Evolutionary conservation across 2,329 filamentous ascomycete species (phyloP).

Genomic region (Epicoccum nigrum): DNA sequence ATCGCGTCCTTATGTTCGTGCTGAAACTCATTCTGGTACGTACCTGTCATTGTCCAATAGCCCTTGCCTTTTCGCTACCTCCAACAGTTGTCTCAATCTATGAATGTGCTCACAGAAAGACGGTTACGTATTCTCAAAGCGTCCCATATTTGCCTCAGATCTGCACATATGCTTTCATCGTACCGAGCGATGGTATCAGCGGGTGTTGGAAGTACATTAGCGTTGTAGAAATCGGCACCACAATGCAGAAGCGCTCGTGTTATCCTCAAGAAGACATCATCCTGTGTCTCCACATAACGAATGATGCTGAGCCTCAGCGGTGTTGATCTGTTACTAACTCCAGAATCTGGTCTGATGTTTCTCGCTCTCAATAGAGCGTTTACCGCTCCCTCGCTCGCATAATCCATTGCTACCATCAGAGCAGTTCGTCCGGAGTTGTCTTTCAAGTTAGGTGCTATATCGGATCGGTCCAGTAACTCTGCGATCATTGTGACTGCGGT

Average conservation of each 20-base stretch:
- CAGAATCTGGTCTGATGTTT: background rate
- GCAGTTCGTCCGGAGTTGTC: background rate
- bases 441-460: background rate
- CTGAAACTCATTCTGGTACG: no score
- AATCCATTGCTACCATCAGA: no score
- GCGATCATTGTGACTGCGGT: background rate
- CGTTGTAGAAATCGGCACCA: background rate
- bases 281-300: slow-evolving; percentile 14
- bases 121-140: no score
- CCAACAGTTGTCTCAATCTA: no score
- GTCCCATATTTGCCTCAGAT: no score
- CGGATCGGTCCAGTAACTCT: no score
- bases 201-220: background rate
- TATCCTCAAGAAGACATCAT: background rate
- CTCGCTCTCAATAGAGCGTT: background rate
- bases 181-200: background rate
- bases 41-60: background rate
- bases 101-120: no score
- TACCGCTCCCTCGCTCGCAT: background rate
- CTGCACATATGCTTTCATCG: background rate
- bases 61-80: background rate
- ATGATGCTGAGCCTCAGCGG: background rate
- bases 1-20: no score
- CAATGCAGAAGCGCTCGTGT: background rate
- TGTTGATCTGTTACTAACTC: background rate